Conservation (phyloP, 2,329 filamentous ascomycete genomes). For the Alternaria tenuissima region DNA sequence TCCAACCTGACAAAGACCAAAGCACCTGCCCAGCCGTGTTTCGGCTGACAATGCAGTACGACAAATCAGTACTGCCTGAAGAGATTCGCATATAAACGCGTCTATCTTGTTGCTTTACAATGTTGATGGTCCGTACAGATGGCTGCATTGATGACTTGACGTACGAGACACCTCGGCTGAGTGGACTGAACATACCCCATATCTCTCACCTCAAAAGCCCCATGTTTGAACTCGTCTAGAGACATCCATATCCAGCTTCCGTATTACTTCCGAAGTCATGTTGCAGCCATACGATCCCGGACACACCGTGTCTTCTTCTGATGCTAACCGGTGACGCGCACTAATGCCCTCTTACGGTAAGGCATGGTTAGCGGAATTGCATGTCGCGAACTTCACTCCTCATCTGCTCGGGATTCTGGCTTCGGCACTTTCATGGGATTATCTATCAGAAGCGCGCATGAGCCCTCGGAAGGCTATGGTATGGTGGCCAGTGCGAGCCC, state of each 20-base stretch:
- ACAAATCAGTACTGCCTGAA: background rate
- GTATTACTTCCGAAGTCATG: background rate
- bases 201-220: background rate
- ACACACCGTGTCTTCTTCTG: background rate
- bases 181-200: background rate
- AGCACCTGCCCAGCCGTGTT: background rate
- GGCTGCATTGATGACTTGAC: background rate
- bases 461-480: background rate
- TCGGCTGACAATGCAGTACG: conserved; percentile 1
- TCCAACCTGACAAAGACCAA: background rate
- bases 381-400: background rate
- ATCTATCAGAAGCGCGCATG: conserved; percentile 7
- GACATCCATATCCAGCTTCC: background rate
- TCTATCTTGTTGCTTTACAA: background rate
- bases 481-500: background rate
- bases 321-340: background rate
- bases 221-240: background rate
- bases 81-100: background rate
- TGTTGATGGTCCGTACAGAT: background rate
- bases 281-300: background rate
- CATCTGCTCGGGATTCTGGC: background rate
- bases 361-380: too few species aligned
- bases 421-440: conserved; percentile 3
- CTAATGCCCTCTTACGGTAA: background rate
- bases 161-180: background rate